These are phyloP conservation scores for Sporormia fimetaria DNA, from an alignment of 495 filamentous ascomycete genomes.

Conservation along the genomic window DNA sequence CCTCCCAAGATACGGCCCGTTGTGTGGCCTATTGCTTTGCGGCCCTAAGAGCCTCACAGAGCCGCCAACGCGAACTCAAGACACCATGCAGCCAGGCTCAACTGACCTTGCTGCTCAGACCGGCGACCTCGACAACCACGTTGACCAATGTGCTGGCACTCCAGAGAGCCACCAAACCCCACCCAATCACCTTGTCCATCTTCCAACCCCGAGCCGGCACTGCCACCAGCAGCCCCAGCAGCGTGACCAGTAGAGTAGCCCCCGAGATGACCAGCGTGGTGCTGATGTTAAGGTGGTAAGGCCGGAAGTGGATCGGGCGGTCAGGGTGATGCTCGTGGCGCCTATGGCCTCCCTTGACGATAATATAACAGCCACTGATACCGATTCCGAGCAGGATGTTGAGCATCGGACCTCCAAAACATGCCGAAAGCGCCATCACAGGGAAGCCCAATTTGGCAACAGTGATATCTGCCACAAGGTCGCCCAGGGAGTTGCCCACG, in stretches of 20 bases:
- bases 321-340: constrained; percentile 48
- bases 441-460: constrained; percentile 88
- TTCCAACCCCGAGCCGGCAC: constrained; percentile 81
- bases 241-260: constrained; percentile 65
- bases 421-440: constrained; percentile 92
- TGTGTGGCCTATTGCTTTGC: no score
- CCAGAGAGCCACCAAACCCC: constrained; percentile 75
- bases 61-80: no score
- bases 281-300: constrained; percentile 70
- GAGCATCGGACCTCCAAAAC: constrained; percentile 94
- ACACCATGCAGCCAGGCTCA: background rate
- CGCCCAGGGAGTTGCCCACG: constrained; percentile 88
- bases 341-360: constrained; percentile 46
- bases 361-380: constrained; percentile 76
- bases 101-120: constrained; percentile 18
- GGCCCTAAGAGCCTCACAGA: no score
- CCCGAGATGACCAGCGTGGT: constrained; percentile 74
- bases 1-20: no score
- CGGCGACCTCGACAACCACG: constrained; percentile 60
- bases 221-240: constrained; percentile 63
- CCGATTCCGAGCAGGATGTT: constrained; percentile 96
- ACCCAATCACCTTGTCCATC: constrained; percentile 78
- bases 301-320: constrained; percentile 33
- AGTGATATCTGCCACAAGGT: constrained; percentile 89
- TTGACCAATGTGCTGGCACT: constrained; percentile 70